These are phyloP conservation scores for Fusarium chuoi DNA, from an alignment of 2,329 filamentous ascomycete genomes.

Conservation along the genomic window DNA sequence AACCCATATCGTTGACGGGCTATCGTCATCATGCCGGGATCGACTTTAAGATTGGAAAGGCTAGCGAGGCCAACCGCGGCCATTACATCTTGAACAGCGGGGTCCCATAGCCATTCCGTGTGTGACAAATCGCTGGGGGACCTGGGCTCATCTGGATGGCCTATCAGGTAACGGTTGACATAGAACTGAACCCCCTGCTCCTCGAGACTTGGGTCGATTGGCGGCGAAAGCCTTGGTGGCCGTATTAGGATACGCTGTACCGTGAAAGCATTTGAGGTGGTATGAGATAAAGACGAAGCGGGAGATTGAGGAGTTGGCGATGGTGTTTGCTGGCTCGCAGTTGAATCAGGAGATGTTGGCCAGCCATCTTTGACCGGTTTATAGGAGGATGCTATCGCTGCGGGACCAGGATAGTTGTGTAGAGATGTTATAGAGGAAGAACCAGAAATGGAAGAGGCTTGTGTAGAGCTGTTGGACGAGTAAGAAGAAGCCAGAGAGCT, in stretches of 20 bases:
- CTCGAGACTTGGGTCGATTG: slow-evolving; percentile 55
- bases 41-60: slow-evolving; percentile 63
- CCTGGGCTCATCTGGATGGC: slow-evolving; percentile 61
- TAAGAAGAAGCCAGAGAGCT: slow-evolving; percentile 36
- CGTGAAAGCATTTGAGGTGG: not conserved
- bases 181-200: slow-evolving; percentile 64
- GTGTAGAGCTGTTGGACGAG: slow-evolving; percentile 33
- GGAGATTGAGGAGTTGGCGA: slow-evolving; percentile 36
- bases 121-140: slow-evolving; percentile 51
- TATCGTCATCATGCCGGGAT: slow-evolving; percentile 56
- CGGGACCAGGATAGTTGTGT: slow-evolving; percentile 16
- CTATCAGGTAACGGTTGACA: slow-evolving; percentile 61
- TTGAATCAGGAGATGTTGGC: slow-evolving; percentile 32
- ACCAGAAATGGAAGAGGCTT: slow-evolving; percentile 16
- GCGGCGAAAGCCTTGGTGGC: slow-evolving; percentile 37
- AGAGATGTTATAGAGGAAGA: slow-evolving; percentile 23
- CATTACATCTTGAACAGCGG: slow-evolving; percentile 60
- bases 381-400: slow-evolving; percentile 31
- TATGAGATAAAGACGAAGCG: slow-evolving; percentile 17
- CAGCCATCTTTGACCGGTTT: slow-evolving; percentile 30
- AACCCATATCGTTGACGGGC: slow-evolving; percentile 65
- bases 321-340: slow-evolving; percentile 17
- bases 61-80: slow-evolving; percentile 68
- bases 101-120: slow-evolving; percentile 52
- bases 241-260: not conserved